These are phyloP conservation scores for Globisporangium solare DNA, from an alignment of 352 stramenopile species.

Conservation along the genomic window DNA sequence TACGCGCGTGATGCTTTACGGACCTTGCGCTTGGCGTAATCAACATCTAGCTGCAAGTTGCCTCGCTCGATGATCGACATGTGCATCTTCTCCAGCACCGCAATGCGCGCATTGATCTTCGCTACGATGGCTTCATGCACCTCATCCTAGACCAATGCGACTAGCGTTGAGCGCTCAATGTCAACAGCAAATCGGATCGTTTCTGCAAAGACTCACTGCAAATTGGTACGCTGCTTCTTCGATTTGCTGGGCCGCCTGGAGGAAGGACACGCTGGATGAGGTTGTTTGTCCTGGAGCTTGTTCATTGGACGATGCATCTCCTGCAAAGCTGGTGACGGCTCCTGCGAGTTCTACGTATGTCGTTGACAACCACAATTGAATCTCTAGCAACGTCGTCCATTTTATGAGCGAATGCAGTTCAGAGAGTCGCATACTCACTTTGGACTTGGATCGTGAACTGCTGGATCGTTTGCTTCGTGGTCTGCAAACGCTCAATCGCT, in stretches of 20 bases:
- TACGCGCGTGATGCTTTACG: background rate
- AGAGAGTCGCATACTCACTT: conserved; percentile 10
- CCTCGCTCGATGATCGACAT: conserved; percentile 34
- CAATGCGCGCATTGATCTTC: conserved; percentile 37
- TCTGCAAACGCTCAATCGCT: conserved; percentile 37
- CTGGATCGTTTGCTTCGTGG: conserved; percentile 33
- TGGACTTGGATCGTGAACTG: conserved; percentile 45
- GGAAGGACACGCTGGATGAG: conserved; percentile 11
- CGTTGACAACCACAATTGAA: background rate
- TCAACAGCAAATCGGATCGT: too few species aligned
- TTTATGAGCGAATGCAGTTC: too few species aligned
- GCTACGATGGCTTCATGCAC: conserved; percentile 30
- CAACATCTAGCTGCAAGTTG: conserved; percentile 58
- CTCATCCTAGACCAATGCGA: conserved; percentile 18
- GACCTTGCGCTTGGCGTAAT: conserved; percentile 70
- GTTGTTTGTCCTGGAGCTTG: conserved; percentile 1
- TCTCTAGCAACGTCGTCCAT: too few species aligned
- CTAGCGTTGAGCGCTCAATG: too few species aligned
- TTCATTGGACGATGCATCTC: conserved; percentile 7
- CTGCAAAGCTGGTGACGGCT: conserved; percentile 9
- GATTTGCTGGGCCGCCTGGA: conserved; percentile 7
- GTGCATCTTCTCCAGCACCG: conserved; percentile 30
- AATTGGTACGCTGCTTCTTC: conserved; percentile 14
- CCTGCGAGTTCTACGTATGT: conserved; percentile 6
- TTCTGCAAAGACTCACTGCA: background rate